Base-by-base conservation (phyloP, 805 yeast genomes). In the Yarrowia deformans region DNA sequence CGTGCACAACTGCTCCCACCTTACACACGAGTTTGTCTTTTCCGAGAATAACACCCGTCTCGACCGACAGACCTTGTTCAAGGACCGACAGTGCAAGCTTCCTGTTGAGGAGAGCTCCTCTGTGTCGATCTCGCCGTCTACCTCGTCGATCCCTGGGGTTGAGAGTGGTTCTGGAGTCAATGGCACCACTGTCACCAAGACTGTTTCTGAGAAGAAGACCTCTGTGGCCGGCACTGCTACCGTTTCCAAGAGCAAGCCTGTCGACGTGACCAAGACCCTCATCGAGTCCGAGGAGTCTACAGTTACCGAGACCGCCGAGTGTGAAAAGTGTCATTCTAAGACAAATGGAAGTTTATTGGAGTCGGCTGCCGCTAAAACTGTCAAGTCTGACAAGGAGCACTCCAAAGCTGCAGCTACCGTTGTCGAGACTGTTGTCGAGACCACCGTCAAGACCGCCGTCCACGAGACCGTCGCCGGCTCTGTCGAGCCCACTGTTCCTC, bases 1-100 rank as follows among this genome's bases (percentile, higher is more conserved):
- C 3, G 74, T 76, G 48, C 78, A 76, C 71, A 76, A 76, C 70
- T 63, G 73, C 55, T 74, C 78, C 10, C 79, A 76, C 54, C 48
- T 76, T 37, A 74, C 78, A 19, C 78, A 76, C 66, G 76, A 76
- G 48, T 76, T 75, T 54, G 63, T 76, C 60, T 72, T 75, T 16
- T 70, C 75, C n/a, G 69, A 67, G 34, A 74, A 75, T 68, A 74
- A 72, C 39, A 56, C 76, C 1, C 72, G 73, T 9, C 63, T 75
- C 35, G 78, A 76, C 69, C 39, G 72, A n/a, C 74, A 75, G 16
- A 76, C 77, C 13, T 55, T 76, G 60, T 72, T 70, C 70, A 76
- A 75, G 72, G 71, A 72, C 35, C 45, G 67, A 34, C 34, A 60
- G 43, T 60, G 67, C 34, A 46, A 56, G 45, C 60, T 54, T 39